A percentile compares a stretch with the other conserved stretches of the same genome.
phyloP scores from a whole-genome alignment of 441 rosid genomes.

The Gossypium lobatum region DNA sequence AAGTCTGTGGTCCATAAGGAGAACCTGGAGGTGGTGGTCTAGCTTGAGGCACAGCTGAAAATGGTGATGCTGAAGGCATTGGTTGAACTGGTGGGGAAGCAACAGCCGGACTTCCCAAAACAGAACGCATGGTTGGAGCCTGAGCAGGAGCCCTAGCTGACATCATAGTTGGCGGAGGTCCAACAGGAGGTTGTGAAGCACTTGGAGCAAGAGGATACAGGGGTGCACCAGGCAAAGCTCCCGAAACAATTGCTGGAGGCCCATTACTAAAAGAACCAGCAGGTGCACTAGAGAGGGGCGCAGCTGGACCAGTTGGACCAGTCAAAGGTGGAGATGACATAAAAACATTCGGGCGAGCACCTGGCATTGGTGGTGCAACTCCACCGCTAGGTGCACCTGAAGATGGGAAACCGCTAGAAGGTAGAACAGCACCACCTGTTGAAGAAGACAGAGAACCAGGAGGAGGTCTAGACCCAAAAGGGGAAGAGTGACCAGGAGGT shows the following conservation, averaged over 20 bases:
- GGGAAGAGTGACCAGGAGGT: constrained; percentile 42
- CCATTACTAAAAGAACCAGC: constrained; percentile 61
- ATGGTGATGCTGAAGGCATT: constrained; percentile 32
- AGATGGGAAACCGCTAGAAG: constrained; percentile 22
- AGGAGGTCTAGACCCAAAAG: constrained; percentile 63
- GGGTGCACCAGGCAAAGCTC: constrained; percentile 38
- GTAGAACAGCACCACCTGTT: constrained; percentile 19
- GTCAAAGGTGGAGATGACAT: constrained; percentile 39
- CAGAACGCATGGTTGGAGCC: constrained; percentile 37
- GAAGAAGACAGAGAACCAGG: constrained; percentile 52
- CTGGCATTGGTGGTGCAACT: constrained; percentile 32
- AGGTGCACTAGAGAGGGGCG: constrained; percentile 37
- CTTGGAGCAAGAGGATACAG: constrained; percentile 41
- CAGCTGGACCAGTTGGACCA: constrained; percentile 22
- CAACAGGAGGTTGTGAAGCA: constrained; percentile 44
- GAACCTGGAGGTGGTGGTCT: constrained; percentile 34
- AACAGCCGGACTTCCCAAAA: constrained; percentile 30
- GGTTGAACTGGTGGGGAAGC: constrained; percentile 33
- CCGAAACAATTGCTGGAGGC: constrained; percentile 39
- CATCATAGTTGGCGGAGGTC: constrained; percentile 42
- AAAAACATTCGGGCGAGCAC: constrained; percentile 38
- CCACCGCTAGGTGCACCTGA: constrained; percentile 13
- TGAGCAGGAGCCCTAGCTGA: constrained; percentile 43
- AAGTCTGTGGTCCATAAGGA: constrained; percentile 49
- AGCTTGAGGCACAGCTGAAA: constrained; percentile 42